These are phyloP conservation scores for Durusdinium trenchii DNA, from an alignment of 73 alveolate species.

Conservation along the genomic window DNA sequence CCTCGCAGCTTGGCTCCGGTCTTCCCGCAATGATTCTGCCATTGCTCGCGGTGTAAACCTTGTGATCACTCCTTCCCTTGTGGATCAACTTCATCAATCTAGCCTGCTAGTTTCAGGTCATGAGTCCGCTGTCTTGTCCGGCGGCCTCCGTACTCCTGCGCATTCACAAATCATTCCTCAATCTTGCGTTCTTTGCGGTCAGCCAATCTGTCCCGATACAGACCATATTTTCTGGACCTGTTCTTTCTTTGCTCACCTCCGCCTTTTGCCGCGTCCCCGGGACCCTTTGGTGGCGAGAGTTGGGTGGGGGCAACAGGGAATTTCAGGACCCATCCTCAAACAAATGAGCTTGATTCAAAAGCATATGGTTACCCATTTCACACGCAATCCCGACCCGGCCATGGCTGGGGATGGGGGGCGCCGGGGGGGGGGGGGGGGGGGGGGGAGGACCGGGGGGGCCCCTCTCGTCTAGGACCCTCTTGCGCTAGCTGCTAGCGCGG, in stretches of 20 bases:
- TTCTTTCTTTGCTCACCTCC: not conserved
- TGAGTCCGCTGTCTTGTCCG: not conserved
- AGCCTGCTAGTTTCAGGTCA: not conserved
- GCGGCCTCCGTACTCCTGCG: slow-evolving; percentile 13
- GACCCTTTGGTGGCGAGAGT: too few species aligned
- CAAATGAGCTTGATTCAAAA: too few species aligned
- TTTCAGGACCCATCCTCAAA: too few species aligned
- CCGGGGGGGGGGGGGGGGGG: too few species aligned
- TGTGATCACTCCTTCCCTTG: not conserved
- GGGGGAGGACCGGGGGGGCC: too few species aligned
- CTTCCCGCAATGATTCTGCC: not conserved
- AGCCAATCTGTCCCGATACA: not conserved
- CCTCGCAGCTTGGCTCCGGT: slow-evolving; percentile 4
- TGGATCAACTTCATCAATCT: not conserved
- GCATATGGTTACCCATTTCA: too few species aligned
- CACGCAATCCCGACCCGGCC: too few species aligned
- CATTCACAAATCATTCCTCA: not conserved
- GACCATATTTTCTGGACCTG: not conserved
- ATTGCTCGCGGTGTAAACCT: not conserved
- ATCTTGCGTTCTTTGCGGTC: not conserved
- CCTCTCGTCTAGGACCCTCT: too few species aligned
- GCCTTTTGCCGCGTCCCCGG: too few species aligned
- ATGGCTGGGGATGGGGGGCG: too few species aligned
- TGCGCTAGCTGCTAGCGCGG: too few species aligned
- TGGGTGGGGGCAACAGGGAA: too few species aligned